Percentiles rank a stretch among this genome's conserved stretches.
Evolutionary conservation across 2,329 filamentous ascomycete species (phyloP).

Genomic region (Nothophaeocryptopus gaeumannii): DNA sequence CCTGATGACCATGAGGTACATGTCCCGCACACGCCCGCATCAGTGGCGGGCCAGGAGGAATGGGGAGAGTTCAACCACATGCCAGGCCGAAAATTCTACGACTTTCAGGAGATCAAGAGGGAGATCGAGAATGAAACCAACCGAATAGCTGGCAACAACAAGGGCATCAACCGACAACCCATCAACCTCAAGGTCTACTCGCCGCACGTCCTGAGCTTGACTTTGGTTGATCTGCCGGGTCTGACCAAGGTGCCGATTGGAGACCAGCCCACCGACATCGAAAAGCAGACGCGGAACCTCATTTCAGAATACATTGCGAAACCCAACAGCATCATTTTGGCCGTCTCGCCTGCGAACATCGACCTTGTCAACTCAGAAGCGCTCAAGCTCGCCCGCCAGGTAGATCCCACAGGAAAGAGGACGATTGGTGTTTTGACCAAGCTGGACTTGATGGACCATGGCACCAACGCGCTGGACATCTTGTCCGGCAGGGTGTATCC

Average conservation of each 20-base stretch:
- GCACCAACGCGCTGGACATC: slow-evolving; percentile 95
- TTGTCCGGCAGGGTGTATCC: slow-evolving; percentile 96
- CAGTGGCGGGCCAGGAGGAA: slow-evolving; percentile 63
- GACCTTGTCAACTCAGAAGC: slow-evolving; percentile 98
- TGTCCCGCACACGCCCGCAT: slow-evolving; percentile 73
- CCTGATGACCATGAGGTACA: slow-evolving; percentile 62
- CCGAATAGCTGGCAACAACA: slow-evolving; percentile 92
- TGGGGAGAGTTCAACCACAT: slow-evolving; percentile 98
- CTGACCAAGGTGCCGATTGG: slow-evolving; percentile 97
- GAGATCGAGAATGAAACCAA: slow-evolving; percentile 97
- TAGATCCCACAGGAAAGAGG: slow-evolving; percentile 87
- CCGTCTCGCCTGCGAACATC: slow-evolving; percentile 95
- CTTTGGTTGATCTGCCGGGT: slow-evolving; percentile 90
- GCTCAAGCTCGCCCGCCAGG: slow-evolving; percentile 92
- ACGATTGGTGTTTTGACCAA: slow-evolving; percentile 98
- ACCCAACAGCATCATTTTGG: slow-evolving; percentile 95
- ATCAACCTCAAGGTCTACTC: slow-evolving; percentile 99
- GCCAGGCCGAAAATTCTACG: slow-evolving; percentile 80
- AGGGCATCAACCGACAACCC: slow-evolving; percentile 94
- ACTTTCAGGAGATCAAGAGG: slow-evolving; percentile 89
- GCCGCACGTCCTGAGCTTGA: slow-evolving; percentile 92
- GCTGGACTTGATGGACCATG: slow-evolving; percentile 97
- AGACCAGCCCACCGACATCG: slow-evolving; percentile 94
- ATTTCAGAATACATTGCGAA: slow-evolving; percentile 99
- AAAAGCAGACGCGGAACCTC: slow-evolving; percentile 94